Conservation (phyloP, 768 basidiomycete genomes). For the Lentinula lateritia region DNA sequence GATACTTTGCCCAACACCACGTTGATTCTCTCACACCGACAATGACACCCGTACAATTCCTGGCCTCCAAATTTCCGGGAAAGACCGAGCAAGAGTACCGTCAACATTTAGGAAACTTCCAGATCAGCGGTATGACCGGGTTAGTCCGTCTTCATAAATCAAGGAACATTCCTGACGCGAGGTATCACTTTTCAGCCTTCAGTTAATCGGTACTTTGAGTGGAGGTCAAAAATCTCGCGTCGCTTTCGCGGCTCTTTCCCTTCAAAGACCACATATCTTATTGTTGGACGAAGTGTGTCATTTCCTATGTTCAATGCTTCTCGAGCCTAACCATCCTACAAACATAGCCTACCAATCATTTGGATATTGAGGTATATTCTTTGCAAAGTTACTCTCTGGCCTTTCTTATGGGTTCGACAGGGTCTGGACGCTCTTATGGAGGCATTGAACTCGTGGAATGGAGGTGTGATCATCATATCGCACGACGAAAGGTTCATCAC, state of each 20-base stretch:
- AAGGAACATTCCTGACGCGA: neutral
- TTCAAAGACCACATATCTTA: constrained; percentile 88
- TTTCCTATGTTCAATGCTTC: neutral
- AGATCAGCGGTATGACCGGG: constrained; percentile 96
- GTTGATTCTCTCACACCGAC: constrained; percentile 83
- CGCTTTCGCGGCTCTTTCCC: constrained; percentile 81
- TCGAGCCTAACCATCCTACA: neutral
- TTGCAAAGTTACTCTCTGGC: neutral
- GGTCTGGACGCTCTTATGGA: constrained; percentile 94
- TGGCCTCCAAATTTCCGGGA: constrained; percentile 89
- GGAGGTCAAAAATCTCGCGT: constrained; percentile 97
- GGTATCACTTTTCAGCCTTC: constrained; percentile 43
- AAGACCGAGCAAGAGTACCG: constrained; percentile 96
- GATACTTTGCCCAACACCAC: constrained; percentile 94
- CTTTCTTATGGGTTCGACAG: constrained; percentile 28
- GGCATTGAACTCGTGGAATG: constrained; percentile 77
- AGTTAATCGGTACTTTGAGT: constrained; percentile 84
- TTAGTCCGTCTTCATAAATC: constrained; percentile 20
- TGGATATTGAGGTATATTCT: constrained; percentile 80
- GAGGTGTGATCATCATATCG: constrained; percentile 88
- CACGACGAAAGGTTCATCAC: constrained; percentile 97
- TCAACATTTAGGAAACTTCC: constrained; percentile 92
- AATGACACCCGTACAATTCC: constrained; percentile 91
- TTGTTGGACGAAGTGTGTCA: constrained; percentile 82
- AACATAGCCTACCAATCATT: constrained; percentile 82